Evolutionary conservation across 2,329 filamentous ascomycete species (phyloP).

Genomic region (Cordyceps cicadae): DNA sequence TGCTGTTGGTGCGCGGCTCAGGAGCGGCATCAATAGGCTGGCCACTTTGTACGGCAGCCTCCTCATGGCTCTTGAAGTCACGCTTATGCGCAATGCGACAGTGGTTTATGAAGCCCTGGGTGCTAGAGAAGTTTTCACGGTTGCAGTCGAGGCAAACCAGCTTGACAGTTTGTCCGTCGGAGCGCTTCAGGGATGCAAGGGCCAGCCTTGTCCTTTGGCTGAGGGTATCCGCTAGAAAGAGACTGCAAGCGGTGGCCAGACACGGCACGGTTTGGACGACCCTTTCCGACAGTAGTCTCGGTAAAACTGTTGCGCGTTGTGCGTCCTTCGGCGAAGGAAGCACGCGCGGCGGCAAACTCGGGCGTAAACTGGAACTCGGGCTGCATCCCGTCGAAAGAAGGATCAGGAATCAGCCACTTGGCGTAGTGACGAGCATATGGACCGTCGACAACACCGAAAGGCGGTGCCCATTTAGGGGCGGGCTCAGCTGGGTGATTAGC

Average conservation of each 20-base stretch:
- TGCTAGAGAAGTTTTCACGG: conserved; percentile 87
- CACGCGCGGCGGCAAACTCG: conserved; percentile 36
- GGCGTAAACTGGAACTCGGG: conserved; percentile 36
- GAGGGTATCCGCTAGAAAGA: conserved; percentile 61
- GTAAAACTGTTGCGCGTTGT: conserved; percentile 66
- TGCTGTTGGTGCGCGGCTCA: conserved; percentile 12
- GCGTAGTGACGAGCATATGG: conserved; percentile 92
- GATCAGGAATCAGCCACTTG: conserved; percentile 88
- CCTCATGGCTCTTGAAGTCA: conserved; percentile 93
- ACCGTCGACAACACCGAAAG: conserved; percentile 85
- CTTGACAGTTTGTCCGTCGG: conserved; percentile 80
- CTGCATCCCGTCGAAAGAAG: conserved; percentile 67
- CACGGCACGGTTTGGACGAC: conserved; percentile 39
- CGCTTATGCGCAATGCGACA: conserved; percentile 91
- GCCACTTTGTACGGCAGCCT: conserved; percentile 81
- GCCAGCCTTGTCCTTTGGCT: conserved; percentile 71
- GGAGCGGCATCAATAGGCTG: conserved; percentile 57
- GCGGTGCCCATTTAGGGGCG: conserved; percentile 68
- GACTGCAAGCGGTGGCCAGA: conserved; percentile 58
- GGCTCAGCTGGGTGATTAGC: conserved; percentile 52
- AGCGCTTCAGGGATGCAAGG: conserved; percentile 77
- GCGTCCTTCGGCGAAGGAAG: conserved; percentile 55
- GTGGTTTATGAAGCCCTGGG: conserved; percentile 98
- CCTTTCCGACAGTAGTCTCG: conserved; percentile 34
- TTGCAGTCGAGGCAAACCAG: conserved; percentile 84